A percentile compares a stretch with the other conserved stretches of the same genome.
Evolutionary conservation across 208 protist species (phyloP).

Genomic region (Naegleria fowleri): DNA sequence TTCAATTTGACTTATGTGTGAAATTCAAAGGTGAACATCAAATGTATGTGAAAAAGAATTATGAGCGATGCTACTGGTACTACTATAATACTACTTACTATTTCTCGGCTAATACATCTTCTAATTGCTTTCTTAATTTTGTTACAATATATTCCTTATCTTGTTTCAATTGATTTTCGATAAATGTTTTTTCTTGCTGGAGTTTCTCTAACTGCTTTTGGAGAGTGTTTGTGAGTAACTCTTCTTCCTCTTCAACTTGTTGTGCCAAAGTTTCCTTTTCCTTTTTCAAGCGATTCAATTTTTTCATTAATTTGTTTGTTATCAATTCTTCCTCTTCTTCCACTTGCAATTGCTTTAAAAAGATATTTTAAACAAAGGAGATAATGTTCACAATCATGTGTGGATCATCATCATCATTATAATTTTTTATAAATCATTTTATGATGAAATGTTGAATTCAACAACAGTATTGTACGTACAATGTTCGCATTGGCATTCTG

Average conservation of each 20-base stretch:
- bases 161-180: constrained; percentile 55
- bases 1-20: constrained; percentile 11
- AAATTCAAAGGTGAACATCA: not conserved
- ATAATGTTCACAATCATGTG: too few species aligned
- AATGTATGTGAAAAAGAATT: not conserved
- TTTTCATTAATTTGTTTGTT: constrained; percentile 60
- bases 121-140: constrained; percentile 55
- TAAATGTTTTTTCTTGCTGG: constrained; percentile 48
- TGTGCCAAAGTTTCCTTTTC: constrained; percentile 53
- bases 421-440: too few species aligned
- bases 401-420: too few species aligned
- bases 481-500: constrained; percentile 9
- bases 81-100: constrained; percentile 27
- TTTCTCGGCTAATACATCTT: constrained; percentile 44
- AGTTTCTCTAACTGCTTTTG: constrained; percentile 55
- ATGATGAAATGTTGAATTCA: not conserved
- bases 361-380: not conserved
- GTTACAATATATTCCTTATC: constrained; percentile 61
- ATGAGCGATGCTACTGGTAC: not conserved
- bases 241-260: constrained; percentile 63
- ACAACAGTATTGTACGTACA: not conserved
- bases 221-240: constrained; percentile 62
- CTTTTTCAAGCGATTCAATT: constrained; percentile 55
- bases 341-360: constrained; percentile 35
- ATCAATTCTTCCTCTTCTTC: constrained; percentile 63